These are phyloP conservation scores for Cytospora schulzeri DNA, from an alignment of 2,329 filamentous ascomycete genomes.

Conservation along the genomic window DNA sequence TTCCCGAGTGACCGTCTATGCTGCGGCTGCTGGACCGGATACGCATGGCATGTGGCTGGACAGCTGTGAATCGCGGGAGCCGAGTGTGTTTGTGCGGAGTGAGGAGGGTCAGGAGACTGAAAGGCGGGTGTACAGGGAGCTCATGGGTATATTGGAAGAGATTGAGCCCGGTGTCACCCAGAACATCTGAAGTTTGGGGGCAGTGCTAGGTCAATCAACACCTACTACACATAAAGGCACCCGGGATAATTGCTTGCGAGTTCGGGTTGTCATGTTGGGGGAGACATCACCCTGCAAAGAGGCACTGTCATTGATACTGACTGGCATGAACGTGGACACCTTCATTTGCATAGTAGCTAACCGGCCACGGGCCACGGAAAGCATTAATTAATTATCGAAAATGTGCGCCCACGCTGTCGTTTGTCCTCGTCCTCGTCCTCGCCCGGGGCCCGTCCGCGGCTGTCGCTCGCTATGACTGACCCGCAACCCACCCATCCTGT, in stretches of 20 bases:
- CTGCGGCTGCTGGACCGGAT: slow-evolving; percentile 40
- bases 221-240: not conserved
- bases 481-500: not conserved
- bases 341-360: not conserved
- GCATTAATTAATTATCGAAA: not conserved
- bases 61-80: slow-evolving; percentile 35
- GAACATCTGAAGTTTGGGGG: slow-evolving; percentile 35
- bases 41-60: slow-evolving; percentile 47
- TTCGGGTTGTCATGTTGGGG: not conserved
- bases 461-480: not conserved
- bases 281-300: not conserved
- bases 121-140: slow-evolving; percentile 44
- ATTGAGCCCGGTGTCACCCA: slow-evolving; percentile 44
- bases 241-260: not conserved
- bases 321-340: not conserved
- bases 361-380: not conserved
- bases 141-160: slow-evolving; percentile 45
- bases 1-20: slow-evolving; percentile 42
- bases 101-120: slow-evolving; percentile 41
- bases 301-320: not conserved
- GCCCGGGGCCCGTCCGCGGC: slow-evolving; percentile 21
- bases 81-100: slow-evolving; percentile 39
- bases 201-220: too few species aligned
- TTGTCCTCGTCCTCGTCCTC: not conserved
- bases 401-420: slow-evolving; percentile 15